phyloP scores from a whole-genome alignment of 306 rosid species.

The Datisca glomerata region DNA sequence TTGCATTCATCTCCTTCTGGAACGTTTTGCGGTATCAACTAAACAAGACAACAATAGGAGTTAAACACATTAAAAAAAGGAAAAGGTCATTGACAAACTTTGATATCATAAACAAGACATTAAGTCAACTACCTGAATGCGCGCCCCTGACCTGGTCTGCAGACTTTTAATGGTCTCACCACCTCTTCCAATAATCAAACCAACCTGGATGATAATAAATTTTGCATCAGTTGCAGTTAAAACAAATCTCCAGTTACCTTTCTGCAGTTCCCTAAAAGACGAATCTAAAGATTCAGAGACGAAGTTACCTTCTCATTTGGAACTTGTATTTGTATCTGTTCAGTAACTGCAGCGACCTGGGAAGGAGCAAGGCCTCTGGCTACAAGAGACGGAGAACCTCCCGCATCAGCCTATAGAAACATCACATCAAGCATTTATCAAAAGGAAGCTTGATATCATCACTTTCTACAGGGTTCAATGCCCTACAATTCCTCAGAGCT shows the following conservation, averaged over 20 bases:
- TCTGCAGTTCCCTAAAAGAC: too few relatives aligned
- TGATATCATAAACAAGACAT: constrained; percentile 2
- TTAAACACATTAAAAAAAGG: constrained; percentile 1
- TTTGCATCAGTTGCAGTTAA: constrained; percentile 7
- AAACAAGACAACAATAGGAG: constrained; percentile 7
- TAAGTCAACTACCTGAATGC: constrained; percentile 89
- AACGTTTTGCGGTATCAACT: constrained; percentile 97
- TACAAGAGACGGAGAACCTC: constrained; percentile 93
- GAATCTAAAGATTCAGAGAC: too few relatives aligned
- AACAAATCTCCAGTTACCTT: neutral
- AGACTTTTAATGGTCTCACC: constrained; percentile 93
- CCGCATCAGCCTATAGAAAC: constrained; percentile 85
- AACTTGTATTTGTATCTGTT: constrained; percentile 93
- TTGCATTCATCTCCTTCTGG: constrained; percentile 87
- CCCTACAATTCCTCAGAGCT: too few relatives aligned
- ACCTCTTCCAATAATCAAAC: constrained; percentile 93
- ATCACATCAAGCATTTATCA: constrained; percentile 4
- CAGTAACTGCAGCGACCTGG: constrained; percentile 62
- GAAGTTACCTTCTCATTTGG: constrained; percentile 93
- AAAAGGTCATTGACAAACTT: neutral
- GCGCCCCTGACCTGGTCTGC: constrained; percentile 92
- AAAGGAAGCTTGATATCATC: neutral
- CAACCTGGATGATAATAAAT: constrained; percentile 43
- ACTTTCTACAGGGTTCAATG: too few relatives aligned
- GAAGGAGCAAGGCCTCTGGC: constrained; percentile 81